Percentiles rank a stretch among this genome's conserved stretches.
phyloP scores from a whole-genome alignment of 257 asterid species.

The Petunia secreta region DNA sequence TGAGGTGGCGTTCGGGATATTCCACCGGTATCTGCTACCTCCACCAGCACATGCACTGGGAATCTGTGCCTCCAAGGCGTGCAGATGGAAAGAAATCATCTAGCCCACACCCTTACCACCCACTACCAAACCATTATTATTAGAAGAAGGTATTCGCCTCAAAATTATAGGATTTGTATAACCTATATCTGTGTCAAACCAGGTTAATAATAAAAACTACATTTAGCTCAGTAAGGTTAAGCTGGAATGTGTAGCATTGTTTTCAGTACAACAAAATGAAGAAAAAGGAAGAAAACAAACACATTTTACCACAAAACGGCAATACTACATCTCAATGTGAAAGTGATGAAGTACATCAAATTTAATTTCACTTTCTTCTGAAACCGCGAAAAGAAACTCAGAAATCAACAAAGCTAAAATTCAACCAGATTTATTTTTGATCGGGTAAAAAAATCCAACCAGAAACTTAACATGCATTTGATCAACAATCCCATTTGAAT shows the following conservation, averaged over 20 bases:
- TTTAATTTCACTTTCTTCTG: not conserved
- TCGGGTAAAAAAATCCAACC: not conserved
- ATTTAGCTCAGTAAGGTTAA: not conserved
- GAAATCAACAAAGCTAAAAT: not conserved
- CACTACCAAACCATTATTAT: not conserved
- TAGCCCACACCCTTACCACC: not conserved
- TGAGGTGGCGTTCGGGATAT: too few species aligned
- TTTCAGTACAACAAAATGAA: not conserved
- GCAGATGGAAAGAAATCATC: too few species aligned
- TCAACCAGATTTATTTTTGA: not conserved
- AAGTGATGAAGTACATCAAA: constrained; percentile 9
- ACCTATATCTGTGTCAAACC: not conserved
- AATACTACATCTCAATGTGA: not conserved
- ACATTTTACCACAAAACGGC: not conserved
- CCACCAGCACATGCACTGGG: too few species aligned
- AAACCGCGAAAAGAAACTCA: not conserved
- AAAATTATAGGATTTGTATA: not conserved
- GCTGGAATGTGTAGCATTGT: not conserved
- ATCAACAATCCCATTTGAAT: not conserved
- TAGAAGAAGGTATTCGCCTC: not conserved
- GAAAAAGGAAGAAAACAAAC: not conserved
- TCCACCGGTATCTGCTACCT: too few species aligned
- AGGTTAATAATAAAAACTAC: not conserved
- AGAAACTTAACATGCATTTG: not conserved
- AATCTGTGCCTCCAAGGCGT: too few species aligned